phyloP scores from a whole-genome alignment of 2,329 filamentous ascomycete species.

The Xylaria multiplex region DNA sequence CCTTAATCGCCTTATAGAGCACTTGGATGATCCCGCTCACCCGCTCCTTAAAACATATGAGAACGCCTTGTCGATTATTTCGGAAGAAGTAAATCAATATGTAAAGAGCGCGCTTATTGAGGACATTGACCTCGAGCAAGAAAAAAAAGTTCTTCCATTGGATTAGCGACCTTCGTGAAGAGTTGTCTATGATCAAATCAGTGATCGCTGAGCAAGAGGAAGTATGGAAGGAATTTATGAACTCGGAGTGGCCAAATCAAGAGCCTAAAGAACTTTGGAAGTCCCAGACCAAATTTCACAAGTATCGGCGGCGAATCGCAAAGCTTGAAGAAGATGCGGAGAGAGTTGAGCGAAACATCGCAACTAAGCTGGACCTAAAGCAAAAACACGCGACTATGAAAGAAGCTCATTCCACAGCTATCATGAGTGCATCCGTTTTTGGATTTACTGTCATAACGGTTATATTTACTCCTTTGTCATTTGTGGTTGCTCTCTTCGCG shows the following conservation, averaged over 20 bases:
- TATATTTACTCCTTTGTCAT: too few relatives aligned
- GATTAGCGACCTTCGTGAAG: slow-evolving; percentile 24
- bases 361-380: too few relatives aligned
- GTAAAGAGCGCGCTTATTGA: slow-evolving; percentile 7
- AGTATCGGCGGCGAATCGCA: slow-evolving; percentile 15
- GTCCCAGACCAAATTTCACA: slow-evolving; percentile 2
- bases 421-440: too few relatives aligned
- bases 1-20: not conserved
- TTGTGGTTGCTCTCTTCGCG: too few relatives aligned
- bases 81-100: slow-evolving; percentile 14
- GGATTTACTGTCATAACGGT: too few relatives aligned
- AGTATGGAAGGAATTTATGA: slow-evolving; percentile 40
- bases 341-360: too few relatives aligned
- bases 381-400: too few relatives aligned
- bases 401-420: too few relatives aligned
- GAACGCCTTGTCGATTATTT: slow-evolving; percentile 14
- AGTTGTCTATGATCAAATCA: slow-evolving; percentile 25
- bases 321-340: slow-evolving; percentile 18
- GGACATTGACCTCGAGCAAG: slow-evolving; percentile 20
- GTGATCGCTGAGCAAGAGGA: slow-evolving; percentile 25
- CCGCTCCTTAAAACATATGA: slow-evolving; percentile 15
- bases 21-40: not conserved
- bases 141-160: slow-evolving; percentile 19
- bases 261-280: not conserved
- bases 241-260: slow-evolving; percentile 40